Evolutionary conservation across 441 rosid species (phyloP).

Genomic region (Kokia cookei): DNA sequence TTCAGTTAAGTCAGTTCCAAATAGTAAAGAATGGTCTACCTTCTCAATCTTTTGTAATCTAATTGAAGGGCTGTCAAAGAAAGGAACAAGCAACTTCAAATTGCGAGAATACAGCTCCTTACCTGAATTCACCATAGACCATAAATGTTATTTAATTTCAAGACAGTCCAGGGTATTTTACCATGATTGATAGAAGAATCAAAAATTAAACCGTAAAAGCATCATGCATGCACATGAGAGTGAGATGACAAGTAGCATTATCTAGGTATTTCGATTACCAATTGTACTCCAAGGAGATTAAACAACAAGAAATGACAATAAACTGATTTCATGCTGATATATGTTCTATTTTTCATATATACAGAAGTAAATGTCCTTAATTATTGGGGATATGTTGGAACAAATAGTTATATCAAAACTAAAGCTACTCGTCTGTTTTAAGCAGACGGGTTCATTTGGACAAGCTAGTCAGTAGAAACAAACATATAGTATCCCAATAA

Average conservation of each 20-base stretch:
- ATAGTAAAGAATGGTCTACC: constrained; percentile 31
- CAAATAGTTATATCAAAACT: too few relatives aligned
- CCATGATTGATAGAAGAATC: neutral
- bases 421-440: too few relatives aligned
- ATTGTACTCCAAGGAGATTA: neutral
- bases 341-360: neutral
- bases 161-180: neutral
- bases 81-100: constrained; percentile 75
- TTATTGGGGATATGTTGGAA: too few relatives aligned
- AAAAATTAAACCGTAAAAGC: neutral
- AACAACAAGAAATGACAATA: neutral
- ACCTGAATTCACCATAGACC: constrained; percentile 38
- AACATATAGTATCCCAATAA: too few relatives aligned
- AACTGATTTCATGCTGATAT: neutral
- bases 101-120: constrained; percentile 64
- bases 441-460: too few relatives aligned
- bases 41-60: constrained; percentile 52
- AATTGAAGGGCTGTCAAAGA: constrained; percentile 71
- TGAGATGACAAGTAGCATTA: neutral
- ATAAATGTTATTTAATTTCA: constrained; percentile 3
- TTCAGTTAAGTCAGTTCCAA: neutral
- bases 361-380: too few relatives aligned
- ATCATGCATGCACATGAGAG: neutral
- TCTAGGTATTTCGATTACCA: neutral
- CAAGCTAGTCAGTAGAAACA: too few relatives aligned